These are phyloP conservation scores for Vigna mungo DNA, from an alignment of 306 rosid species.

Conservation along the genomic window DNA sequence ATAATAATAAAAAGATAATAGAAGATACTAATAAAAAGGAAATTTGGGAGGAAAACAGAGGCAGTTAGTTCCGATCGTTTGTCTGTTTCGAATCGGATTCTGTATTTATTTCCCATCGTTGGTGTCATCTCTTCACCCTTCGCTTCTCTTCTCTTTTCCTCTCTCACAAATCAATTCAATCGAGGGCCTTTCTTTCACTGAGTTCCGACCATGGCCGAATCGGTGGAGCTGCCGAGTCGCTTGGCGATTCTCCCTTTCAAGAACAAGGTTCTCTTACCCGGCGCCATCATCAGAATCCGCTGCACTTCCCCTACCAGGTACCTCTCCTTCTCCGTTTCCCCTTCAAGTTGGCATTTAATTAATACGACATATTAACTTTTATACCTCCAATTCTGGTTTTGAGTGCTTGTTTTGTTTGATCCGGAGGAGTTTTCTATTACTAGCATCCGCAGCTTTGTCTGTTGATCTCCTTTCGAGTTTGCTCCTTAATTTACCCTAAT, in stretches of 20 bases:
- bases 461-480: not conserved
- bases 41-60: conserved; percentile 39
- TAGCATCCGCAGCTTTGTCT: not conserved
- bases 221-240: conserved; percentile 94
- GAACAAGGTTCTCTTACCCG: conserved; percentile 95
- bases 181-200: conserved; percentile 16
- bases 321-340: not conserved
- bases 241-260: conserved; percentile 96
- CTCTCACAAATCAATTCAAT: conserved; percentile 2
- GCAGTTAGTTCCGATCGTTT: conserved; percentile 28
- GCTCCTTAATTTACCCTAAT: not conserved
- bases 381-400: not conserved
- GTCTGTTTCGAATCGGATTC: conserved; percentile 14
- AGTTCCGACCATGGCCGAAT: conserved; percentile 75
- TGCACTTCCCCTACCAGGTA: conserved; percentile 98
- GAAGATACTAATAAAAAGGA: not conserved
- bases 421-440: not conserved
- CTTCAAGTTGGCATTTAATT: not conserved
- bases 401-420: not conserved
- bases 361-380: not conserved
- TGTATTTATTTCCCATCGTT: not conserved
- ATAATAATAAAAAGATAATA: not conserved
- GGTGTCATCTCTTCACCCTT: not conserved
- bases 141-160: not conserved
- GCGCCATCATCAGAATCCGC: conserved; percentile 96